phyloP scores from a whole-genome alignment of 768 basidiomycete genomes.

The Tremella mesenterica region DNA sequence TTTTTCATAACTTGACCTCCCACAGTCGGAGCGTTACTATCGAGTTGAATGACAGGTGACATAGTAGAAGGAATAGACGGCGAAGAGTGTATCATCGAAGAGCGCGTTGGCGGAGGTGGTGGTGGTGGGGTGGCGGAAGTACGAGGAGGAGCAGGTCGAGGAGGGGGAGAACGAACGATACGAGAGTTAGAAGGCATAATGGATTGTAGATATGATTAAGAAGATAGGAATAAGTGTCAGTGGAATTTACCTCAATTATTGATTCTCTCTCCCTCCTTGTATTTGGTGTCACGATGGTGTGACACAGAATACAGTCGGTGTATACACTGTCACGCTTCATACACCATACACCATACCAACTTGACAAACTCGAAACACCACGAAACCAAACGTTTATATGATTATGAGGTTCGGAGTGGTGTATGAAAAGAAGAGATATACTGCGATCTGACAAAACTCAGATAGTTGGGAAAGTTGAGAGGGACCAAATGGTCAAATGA shows the following conservation, averaged over 20 bases:
- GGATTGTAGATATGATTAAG: neutral
- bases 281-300: neutral
- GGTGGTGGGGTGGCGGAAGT: neutral
- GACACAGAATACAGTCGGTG: neutral
- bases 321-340: neutral
- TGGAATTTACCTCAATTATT: too few relatives aligned
- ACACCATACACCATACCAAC: neutral
- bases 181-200: neutral
- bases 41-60: neutral
- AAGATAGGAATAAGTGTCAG: neutral
- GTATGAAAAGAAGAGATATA: too few relatives aligned
- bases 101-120: neutral
- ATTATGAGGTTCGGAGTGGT: too few relatives aligned
- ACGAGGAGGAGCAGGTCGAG: neutral
- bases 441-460: too few relatives aligned
- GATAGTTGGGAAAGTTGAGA: too few relatives aligned
- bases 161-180: neutral
- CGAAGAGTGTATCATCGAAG: neutral
- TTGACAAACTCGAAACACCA: too few relatives aligned
- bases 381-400: too few relatives aligned
- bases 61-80: neutral
- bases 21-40: slow-evolving; percentile 1
- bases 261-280: too few relatives aligned
- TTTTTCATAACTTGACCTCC: neutral
- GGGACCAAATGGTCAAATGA: too few relatives aligned